These are phyloP conservation scores for Simmondsia chinensis DNA, from an alignment of 148 eudicot species.

Conservation along the genomic window DNA sequence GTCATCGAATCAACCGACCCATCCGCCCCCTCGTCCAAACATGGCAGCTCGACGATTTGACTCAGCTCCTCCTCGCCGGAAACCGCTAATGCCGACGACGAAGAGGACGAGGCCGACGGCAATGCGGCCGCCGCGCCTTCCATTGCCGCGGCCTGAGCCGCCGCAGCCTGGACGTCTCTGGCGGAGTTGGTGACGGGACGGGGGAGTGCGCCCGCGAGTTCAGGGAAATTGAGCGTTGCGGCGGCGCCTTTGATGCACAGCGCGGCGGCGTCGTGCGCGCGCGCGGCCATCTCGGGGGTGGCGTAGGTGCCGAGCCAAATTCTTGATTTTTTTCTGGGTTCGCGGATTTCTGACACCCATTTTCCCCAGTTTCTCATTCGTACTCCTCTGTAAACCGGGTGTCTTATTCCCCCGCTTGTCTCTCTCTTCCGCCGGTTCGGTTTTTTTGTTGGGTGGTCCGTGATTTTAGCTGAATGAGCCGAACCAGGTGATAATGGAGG, in stretches of 20 bases:
- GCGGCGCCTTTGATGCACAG: slow-evolving; percentile 37
- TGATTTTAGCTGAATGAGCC: too few species aligned
- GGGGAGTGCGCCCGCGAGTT: slow-evolving; percentile 35
- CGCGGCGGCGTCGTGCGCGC: slow-evolving; percentile 63
- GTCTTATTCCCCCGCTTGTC: not conserved
- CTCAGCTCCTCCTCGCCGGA: slow-evolving; percentile 17
- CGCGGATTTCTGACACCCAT: slow-evolving; percentile 66
- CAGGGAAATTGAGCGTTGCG: slow-evolving; percentile 51
- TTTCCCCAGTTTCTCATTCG: slow-evolving; percentile 61
- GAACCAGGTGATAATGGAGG: too few species aligned
- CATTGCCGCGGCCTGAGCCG: slow-evolving; percentile 58
- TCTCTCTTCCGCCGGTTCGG: not conserved
- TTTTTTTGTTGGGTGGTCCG: slow-evolving; percentile 36
- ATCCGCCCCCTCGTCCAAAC: slow-evolving; percentile 20
- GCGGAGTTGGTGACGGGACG: slow-evolving; percentile 43
- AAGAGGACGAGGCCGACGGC: too few species aligned
- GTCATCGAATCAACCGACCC: slow-evolving; percentile 24
- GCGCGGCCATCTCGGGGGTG: slow-evolving; percentile 64
- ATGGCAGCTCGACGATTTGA: slow-evolving; percentile 29
- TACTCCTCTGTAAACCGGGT: slow-evolving; percentile 50
- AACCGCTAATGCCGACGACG: not conserved
- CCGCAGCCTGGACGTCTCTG: slow-evolving; percentile 47
- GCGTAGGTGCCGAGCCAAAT: slow-evolving; percentile 61
- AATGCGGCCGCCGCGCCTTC: too few species aligned
- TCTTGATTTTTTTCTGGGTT: slow-evolving; percentile 43